Base-by-base conservation (phyloP, 768 basidiomycete genomes). In the Boletus subcaerulescens region DNA sequence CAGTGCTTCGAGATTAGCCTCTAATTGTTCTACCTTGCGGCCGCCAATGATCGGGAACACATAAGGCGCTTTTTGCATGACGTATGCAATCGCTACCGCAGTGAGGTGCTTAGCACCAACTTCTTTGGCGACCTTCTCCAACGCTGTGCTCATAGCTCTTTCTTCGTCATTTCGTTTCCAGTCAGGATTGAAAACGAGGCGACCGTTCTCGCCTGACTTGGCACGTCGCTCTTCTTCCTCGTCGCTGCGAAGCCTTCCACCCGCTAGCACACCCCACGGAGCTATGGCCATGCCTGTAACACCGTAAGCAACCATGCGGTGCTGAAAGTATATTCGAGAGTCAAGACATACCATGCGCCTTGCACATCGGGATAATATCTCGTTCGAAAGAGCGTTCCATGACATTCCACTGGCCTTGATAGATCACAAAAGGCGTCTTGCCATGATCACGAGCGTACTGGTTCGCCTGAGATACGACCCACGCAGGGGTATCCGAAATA, bases 391-490 rank as follows among this genome's bases (percentile, higher is more conserved):
- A 71, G 33, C 78, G 66, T 3, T 66, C 29, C 41, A 72, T 56
- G 12, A 68, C 46, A 53, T 59, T 68, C 73, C 70, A 72, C 24
- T 33, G 31, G 13, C 74, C 78, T 60, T 75, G 77, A 60, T 79
- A 80, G 39, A 80, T 65, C 38, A 70, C 72, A 55, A 80, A 80
- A 8, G 75, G 77, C 6, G 78, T 76, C 48, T 78, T 65, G 0
- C 72, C 80, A 41, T 82, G 76, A 31, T 73, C 69, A 1, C 76
- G 69, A 13, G 81, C 80, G 49, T 80, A 83, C 49, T 76, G 73
- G 60, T 84, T 82, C 5, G 77, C 77, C 48, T 71, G 69, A 6
- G 76, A 51, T 9, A 80, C 79, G 2, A 81, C 59, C 79, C 80
- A 82, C 0, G 80, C 79, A 0, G 79, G 79, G 2, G 74, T 65